Base-by-base conservation (phyloP, 2,329 filamentous ascomycete species). In the Arthrobotrys conoides region DNA sequence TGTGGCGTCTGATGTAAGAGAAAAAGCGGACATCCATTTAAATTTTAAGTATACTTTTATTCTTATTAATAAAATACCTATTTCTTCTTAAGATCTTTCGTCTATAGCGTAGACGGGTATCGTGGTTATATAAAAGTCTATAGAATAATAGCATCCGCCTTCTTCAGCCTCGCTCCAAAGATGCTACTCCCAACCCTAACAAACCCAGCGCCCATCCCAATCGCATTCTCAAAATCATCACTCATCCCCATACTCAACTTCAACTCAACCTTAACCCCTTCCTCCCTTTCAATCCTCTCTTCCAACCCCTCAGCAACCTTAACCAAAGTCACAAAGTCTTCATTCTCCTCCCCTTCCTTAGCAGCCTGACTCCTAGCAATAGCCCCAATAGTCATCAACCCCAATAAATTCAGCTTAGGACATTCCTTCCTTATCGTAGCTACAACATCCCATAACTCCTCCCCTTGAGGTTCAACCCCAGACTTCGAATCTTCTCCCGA, bases 141-240 rank as follows among this genome's bases (percentile, higher is more conserved):
- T 67, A 72, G 18, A 33, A 66, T 65, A 18, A 33, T 72, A 46
- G 93, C 93, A 85, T 96, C 92, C 61, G 89, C 89, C 87, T 91
- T 96, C 44, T 89, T 87, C 16, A 93, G 93, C 83, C 96, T 88
- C 83, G 90, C 86, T 0, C 96, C 96, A 84, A 99, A 99, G 73
- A 99, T 97, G 1, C 93, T 95, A 83, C 93, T 98, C 0, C 96
- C 96, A 8, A 99, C 90, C 73, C 96, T 89, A 5, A 99, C 94
- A 87, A 98, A 94, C 81, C 90, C 88, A 85, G 94, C 97, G 0
- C 96, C 96, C 86, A 93, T 86, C 12, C 85, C 85, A 83, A 98
- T 91, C 0, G 96, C 96, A 6, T 91, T 92, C 86, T 97, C 94
- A 84, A 95, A 99, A 84, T 99, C 96, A 83, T 93, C 90, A 83